Base-by-base conservation (phyloP, 805 yeast genomes). In the Pichia occidentalis region DNA sequence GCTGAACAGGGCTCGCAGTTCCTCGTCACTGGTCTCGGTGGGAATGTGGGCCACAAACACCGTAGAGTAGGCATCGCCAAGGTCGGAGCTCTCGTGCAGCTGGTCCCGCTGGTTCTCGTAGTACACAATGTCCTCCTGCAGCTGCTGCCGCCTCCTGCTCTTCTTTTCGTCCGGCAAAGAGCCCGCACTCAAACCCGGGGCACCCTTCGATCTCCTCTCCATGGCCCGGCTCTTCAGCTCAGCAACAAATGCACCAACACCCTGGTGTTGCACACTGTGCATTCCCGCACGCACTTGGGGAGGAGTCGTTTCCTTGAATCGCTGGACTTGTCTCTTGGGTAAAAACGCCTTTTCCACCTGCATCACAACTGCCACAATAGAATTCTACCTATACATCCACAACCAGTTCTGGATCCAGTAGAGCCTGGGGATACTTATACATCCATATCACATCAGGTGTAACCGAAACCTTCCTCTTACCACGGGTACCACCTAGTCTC, bases 11-110 rank as follows among this genome's bases (percentile, higher is more conserved):
- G 70, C 69, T 26, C 77, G 78, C 22, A 90, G 56, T 33, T 86
- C 92, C 9, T 76, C 56, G 50, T 86, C 95, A 0, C 75, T 72
- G 9, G 73, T 62, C 4, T 63, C 60, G 52, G 81, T 87, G 32
- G 75, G 75, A 31, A 90, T 60, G 37, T 97, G 64, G 0, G 82
- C 80, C 6, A 90, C 70, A 54, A 92, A 86, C 3, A 90, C 67
- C 0, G 97, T 90, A 42, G 68, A 65, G 52, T 71, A 77, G 1
- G 96, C 95, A 52, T 86, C 94, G 1, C 81, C 82, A 14, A 33
- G 29, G 9, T 25, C 16, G 20, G 24, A 16, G 14, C 12, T 29
- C n/a, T 27, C 19, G 7, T 12, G 18, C 13, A 17, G 17, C 10
- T 12, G 4, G 9, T 11, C 12, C 12, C 26, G 30, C 5, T 26